phyloP scores from a whole-genome alignment of 139 green algal species.

The Haematococcus lacustris region DNA sequence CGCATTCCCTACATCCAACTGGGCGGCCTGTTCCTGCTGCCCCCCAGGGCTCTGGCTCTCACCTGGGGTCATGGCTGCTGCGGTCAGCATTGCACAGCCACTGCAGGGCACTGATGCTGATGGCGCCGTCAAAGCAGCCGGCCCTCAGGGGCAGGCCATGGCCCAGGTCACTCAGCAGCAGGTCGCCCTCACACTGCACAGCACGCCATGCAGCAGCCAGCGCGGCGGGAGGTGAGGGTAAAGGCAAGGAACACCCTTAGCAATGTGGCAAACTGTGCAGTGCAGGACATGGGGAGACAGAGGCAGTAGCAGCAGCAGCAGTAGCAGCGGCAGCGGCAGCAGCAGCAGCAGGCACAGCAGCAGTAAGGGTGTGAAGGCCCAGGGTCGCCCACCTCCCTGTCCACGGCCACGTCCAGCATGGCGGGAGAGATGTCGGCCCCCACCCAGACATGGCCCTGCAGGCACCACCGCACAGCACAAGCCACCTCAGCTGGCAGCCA shows the following conservation, averaged over 20 bases:
- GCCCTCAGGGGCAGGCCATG: slow-evolving; percentile 74
- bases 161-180: slow-evolving; percentile 71
- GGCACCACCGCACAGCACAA: background rate
- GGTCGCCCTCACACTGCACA: slow-evolving; percentile 69
- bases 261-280: too few relatives aligned
- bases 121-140: slow-evolving; percentile 68
- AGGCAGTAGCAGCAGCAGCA: slow-evolving; percentile 2
- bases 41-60: too few relatives aligned
- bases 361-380: background rate
- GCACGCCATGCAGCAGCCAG: too few relatives aligned
- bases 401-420: slow-evolving; percentile 75
- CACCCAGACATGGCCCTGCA: slow-evolving; percentile 73
- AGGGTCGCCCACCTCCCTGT: slow-evolving; percentile 42
- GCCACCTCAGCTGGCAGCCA: background rate
- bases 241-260: too few relatives aligned
- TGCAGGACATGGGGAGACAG: too few relatives aligned
- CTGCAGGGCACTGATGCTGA: slow-evolving; percentile 77
- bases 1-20: too few relatives aligned
- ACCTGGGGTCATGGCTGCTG: slow-evolving; percentile 62
- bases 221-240: too few relatives aligned
- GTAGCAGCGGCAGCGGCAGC: background rate
- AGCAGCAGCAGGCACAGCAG: background rate
- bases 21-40: too few relatives aligned
- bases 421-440: slow-evolving; percentile 77
- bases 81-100: slow-evolving; percentile 96